phyloP scores from a whole-genome alignment of 1,139 yeast genomes.

The Pichia sp. region DNA sequence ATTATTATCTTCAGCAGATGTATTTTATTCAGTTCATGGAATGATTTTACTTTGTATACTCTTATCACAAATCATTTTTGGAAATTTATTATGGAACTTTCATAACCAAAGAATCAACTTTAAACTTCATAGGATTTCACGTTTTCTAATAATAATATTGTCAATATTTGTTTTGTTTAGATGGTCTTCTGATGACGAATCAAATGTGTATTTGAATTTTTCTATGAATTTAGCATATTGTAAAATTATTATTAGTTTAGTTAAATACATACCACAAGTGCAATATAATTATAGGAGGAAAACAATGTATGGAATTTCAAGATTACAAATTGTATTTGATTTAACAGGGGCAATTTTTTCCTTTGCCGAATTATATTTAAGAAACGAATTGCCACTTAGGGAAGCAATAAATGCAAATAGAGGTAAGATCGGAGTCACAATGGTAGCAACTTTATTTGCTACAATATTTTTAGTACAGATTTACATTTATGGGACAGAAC shows the following conservation, averaged over 20 bases:
- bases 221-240: conserved; percentile 42
- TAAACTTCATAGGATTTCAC: conserved; percentile 24
- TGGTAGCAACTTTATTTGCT: conserved; percentile 34
- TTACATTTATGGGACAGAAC: conserved; percentile 17
- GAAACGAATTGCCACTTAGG: conserved; percentile 20
- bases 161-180: conserved; percentile 16
- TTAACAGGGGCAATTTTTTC: conserved; percentile 50
- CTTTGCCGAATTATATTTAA: conserved; percentile 40
- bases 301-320: conserved; percentile 55
- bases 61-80: conserved; percentile 35
- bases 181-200: conserved; percentile 12
- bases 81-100: conserved; percentile 30
- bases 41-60: conserved; percentile 33
- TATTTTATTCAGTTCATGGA: conserved; percentile 42
- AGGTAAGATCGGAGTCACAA: conserved; percentile 35
- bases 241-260: conserved; percentile 49
- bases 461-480: conserved; percentile 31
- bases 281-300: conserved; percentile 45
- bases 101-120: conserved; percentile 27
- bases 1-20: conserved; percentile 36
- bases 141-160: conserved; percentile 11
- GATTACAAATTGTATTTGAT: conserved; percentile 45
- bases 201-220: conserved; percentile 30
- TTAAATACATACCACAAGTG: conserved; percentile 60
- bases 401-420: conserved; percentile 29